Conservation (phyloP, 352 stramenopile genomes). For the Thalassiosira livingstoniorum region DNA sequence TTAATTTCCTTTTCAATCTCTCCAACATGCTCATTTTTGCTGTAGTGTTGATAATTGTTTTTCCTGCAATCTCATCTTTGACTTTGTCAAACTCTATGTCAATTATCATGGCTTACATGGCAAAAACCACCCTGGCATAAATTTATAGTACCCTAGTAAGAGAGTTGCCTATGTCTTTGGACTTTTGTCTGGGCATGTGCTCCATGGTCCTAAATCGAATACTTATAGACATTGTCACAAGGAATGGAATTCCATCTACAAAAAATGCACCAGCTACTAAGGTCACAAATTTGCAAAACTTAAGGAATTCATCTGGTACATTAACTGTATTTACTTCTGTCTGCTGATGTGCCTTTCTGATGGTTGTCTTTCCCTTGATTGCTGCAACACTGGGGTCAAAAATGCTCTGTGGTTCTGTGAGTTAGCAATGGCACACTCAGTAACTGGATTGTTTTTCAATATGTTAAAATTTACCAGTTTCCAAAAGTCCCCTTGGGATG, state of each 20-base stretch:
- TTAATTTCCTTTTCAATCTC: not conserved
- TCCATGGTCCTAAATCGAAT: not conserved
- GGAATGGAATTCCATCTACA: not conserved
- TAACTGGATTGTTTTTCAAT: not conserved
- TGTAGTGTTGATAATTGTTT: not conserved
- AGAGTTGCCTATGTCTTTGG: no score
- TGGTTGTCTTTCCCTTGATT: not conserved
- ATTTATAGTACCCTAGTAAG: not conserved
- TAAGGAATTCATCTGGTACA: not conserved
- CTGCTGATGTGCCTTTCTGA: not conserved
- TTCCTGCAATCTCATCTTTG: no score
- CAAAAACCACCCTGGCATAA: not conserved
- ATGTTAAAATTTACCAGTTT: not conserved
- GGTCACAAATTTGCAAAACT: not conserved
- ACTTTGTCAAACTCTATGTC: no score
- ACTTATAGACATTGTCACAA: not conserved
- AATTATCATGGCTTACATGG: not conserved
- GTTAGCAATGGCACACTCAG: not conserved
- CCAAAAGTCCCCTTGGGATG: no score
- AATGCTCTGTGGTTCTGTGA: not conserved
- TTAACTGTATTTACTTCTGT: not conserved
- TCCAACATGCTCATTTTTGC: not conserved
- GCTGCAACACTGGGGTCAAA: no score
- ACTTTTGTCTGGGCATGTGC: no score
- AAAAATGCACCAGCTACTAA: not conserved